These are phyloP conservation scores for Talaromyces sp. DNA, from an alignment of 2,329 filamentous ascomycete genomes.

Conservation along the genomic window DNA sequence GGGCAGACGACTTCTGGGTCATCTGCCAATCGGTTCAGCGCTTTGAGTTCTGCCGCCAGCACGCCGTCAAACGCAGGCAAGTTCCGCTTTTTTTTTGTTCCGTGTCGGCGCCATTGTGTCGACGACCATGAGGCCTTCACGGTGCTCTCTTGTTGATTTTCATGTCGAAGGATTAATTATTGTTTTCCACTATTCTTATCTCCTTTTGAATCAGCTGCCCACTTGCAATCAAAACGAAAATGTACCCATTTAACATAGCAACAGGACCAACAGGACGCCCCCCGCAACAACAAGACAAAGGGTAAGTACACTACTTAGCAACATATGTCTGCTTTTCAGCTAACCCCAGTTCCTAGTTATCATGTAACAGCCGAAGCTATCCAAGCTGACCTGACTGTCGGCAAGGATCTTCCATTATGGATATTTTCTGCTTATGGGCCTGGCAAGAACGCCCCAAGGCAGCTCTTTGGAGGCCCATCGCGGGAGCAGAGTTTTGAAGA, in stretches of 20 bases:
- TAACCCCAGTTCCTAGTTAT: constrained; percentile 35
- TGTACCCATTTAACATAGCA: background rate
- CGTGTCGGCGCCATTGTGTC: background rate
- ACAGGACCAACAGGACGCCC: background rate
- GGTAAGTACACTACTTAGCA: background rate
- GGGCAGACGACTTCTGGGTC: constrained; percentile 31
- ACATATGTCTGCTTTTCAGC: background rate
- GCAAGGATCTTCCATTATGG: constrained; percentile 69
- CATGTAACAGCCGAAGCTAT: constrained; percentile 56
- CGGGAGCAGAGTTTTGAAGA: constrained; percentile 88
- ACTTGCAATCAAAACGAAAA: background rate
- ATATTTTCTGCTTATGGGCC: constrained; percentile 82
- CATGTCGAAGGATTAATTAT: background rate
- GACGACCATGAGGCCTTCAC: background rate
- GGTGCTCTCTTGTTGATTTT: background rate
- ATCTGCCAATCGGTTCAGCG: constrained; percentile 54
- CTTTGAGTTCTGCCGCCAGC: constrained; percentile 27
- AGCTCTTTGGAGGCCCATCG: constrained; percentile 72
- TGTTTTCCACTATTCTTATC: background rate
- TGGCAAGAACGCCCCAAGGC: constrained; percentile 66
- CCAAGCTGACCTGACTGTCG: constrained; percentile 55
- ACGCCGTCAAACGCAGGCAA: constrained; percentile 27
- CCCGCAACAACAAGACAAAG: constrained; percentile 10
- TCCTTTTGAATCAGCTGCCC: background rate
- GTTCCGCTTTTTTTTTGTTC: background rate